Evolutionary conservation across 306 rosid genomes (phyloP).

Genomic region (Rosa multiflora): DNA sequence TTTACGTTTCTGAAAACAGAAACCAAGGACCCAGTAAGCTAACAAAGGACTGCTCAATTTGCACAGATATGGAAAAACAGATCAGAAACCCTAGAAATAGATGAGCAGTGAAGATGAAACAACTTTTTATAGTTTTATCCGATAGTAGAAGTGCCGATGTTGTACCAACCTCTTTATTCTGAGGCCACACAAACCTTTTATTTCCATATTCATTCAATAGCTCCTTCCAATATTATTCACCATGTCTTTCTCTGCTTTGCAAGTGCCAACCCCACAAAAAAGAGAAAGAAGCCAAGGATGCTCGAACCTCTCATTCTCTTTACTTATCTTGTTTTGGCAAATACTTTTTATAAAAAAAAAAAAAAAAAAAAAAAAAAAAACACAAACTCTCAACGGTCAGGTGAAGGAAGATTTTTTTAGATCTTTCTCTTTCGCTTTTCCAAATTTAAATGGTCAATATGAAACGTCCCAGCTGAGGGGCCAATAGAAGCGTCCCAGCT

Average conservation of each 20-base stretch:
- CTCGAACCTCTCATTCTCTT: background rate
- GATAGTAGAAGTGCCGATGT: background rate
- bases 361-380: too few species aligned
- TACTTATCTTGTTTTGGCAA: slow-evolving; percentile 30
- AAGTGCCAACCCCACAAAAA: slow-evolving; percentile 17
- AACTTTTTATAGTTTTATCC: background rate
- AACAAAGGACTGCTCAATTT: background rate
- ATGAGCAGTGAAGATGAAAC: background rate
- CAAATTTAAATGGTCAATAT: background rate
- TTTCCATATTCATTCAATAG: slow-evolving; percentile 32
- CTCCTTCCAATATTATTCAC: slow-evolving; percentile 23
- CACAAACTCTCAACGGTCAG: too few species aligned
- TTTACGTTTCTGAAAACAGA: slow-evolving; percentile 2
- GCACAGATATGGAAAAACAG: slow-evolving; percentile 4
- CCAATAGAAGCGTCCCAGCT: slow-evolving; percentile 8
- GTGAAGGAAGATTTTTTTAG: background rate
- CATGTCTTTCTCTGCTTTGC: slow-evolving; percentile 8
- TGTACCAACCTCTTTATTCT: slow-evolving; percentile 24
- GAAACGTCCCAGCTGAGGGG: slow-evolving; percentile 25
- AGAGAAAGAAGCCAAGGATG: background rate
- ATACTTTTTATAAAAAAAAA: background rate
- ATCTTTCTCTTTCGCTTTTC: background rate
- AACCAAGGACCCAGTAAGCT: background rate
- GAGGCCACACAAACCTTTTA: slow-evolving; percentile 19
- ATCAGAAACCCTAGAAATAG: slow-evolving; percentile 44